Evolutionary conservation across 768 basidiomycete genomes (phyloP), one percentile per base, ranked within the genome.

Genomic region (Podaxis sp.): DNA sequence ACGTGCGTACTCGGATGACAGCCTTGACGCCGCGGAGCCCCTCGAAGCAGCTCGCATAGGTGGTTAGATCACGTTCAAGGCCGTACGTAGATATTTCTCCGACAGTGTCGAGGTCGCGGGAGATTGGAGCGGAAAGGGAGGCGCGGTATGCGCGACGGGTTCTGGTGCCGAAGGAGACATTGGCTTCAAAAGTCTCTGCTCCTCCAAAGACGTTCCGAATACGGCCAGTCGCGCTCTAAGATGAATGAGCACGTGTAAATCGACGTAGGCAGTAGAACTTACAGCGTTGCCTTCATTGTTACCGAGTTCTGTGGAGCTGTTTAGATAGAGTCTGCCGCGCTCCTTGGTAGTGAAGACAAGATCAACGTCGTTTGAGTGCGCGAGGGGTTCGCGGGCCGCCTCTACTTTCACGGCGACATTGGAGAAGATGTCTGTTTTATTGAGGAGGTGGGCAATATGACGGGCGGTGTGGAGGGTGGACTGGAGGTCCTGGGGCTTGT

Each of bases 211-310:
- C 84, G 73, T 98, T 98, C 13, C 91, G 82, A 43, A 98, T 75
- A 55, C 90, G 86, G 6, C 85, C 94, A 4, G 89, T 92, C 43
- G 89, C 84, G 59, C 88, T 90, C 94, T 22, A 36, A 57, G 29
- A 40, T 50, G 8, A 55, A 38, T 41, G 49, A 53, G 53, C 54
- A 27, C 22, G 55, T 27, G 63, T 47, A 46, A 15, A 22, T 38
- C n/a, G 33, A 49, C 50, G 8, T 57, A 59, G 51, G 33, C 24
- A 0, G 25, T 52, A 52, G 5, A 25, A 83, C 93, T 71, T 70
- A 94, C 95, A n/a, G 94, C 94, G 59, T 79, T 94, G 11, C 93
- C 96, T 73, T 98, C 97, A 55, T 88, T 90, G 63, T 96, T 94
- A 3, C 97, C 96, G 5, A 98, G 79, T 69, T 98, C 95, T 2